These are phyloP conservation scores for Gracilaria caudata DNA, from an alignment of 23 red algal genomes.

Conservation along the genomic window DNA sequence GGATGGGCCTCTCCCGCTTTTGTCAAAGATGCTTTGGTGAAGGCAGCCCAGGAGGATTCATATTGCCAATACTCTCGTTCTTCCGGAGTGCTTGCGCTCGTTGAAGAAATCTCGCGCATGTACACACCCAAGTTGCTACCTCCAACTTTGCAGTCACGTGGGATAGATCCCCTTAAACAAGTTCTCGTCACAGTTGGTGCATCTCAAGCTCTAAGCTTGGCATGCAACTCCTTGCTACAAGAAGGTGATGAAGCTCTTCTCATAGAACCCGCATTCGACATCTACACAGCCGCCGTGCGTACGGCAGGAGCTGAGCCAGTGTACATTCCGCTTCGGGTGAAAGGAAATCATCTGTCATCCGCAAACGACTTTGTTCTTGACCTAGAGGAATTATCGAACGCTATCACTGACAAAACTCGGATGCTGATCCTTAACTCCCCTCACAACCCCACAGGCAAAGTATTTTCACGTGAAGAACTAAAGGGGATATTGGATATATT, in stretches of 20 bases:
- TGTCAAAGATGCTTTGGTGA: slow-evolving; percentile 56
- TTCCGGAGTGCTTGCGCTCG: slow-evolving; percentile 52
- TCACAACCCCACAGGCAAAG: slow-evolving; percentile 92
- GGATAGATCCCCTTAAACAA: slow-evolving; percentile 45
- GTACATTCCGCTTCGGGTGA: slow-evolving; percentile 51
- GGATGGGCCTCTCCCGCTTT: slow-evolving; percentile 85
- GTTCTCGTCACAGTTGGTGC: slow-evolving; percentile 93
- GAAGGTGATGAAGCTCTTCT: slow-evolving; percentile 88
- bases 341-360: slow-evolving; percentile 12
- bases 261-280: slow-evolving; percentile 92
- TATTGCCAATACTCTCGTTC: slow-evolving; percentile 80
- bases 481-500: slow-evolving; percentile 60
- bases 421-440: slow-evolving; percentile 86
- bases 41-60: slow-evolving; percentile 37
- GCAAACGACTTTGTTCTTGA: slow-evolving; percentile 83
- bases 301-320: slow-evolving; percentile 59
- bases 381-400: slow-evolving; percentile 50
- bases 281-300: slow-evolving; percentile 73
- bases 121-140: slow-evolving; percentile 57
- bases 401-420: slow-evolving; percentile 59
- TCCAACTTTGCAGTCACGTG: neutral
- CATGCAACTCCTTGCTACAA: slow-evolving; percentile 61
- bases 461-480: slow-evolving; percentile 80
- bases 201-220: slow-evolving; percentile 79
- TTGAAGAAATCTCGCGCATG: slow-evolving; percentile 30